phyloP scores from a whole-genome alignment of 495 filamentous ascomycete species.

The Cercophora sp. region DNA sequence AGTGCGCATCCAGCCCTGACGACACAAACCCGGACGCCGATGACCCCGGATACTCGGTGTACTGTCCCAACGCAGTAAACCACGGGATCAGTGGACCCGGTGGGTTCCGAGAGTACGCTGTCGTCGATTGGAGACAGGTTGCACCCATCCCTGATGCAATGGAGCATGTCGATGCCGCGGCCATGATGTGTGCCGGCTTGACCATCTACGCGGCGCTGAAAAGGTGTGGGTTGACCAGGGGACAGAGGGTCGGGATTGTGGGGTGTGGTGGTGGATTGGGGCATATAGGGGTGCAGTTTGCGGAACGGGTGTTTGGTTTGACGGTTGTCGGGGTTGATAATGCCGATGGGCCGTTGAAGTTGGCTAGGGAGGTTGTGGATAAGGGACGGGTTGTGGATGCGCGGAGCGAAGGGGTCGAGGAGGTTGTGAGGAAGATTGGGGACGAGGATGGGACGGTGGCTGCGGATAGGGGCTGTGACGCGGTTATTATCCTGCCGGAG shows the following conservation, averaged over 20 bases:
- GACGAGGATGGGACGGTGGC: conserved; percentile 30
- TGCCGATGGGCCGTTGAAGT: conserved; percentile 16
- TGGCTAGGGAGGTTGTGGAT: conserved; percentile 12
- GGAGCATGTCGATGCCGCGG: conserved; percentile 38
- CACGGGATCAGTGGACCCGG: conserved; percentile 19
- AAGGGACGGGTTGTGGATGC: conserved; percentile 19
- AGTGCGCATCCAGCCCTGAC: conserved; percentile 23
- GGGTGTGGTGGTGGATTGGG: conserved; percentile 53
- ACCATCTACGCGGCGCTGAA: conserved; percentile 49
- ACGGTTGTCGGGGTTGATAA: conserved; percentile 47
- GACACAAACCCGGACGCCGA: conserved; percentile 22
- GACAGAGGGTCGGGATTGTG: conserved; percentile 47
- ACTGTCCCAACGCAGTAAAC: conserved; percentile 24
- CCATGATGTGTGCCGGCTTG: conserved; percentile 52
- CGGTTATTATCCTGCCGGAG: conserved; percentile 42
- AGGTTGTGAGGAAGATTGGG: conserved; percentile 17
- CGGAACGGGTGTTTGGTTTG: conserved; percentile 46
- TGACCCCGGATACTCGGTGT: conserved; percentile 31
- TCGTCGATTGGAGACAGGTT: conserved; percentile 22
- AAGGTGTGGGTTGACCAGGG: conserved; percentile 38
- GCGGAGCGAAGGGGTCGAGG: conserved; percentile 8
- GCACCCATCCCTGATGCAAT: conserved; percentile 33
- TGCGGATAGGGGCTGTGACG: conserved; percentile 37
- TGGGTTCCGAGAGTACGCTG: conserved; percentile 26
- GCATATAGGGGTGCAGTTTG: conserved; percentile 55